Conservation (phyloP, 2,329 filamentous ascomycete species). For the Xylaria sp. region DNA sequence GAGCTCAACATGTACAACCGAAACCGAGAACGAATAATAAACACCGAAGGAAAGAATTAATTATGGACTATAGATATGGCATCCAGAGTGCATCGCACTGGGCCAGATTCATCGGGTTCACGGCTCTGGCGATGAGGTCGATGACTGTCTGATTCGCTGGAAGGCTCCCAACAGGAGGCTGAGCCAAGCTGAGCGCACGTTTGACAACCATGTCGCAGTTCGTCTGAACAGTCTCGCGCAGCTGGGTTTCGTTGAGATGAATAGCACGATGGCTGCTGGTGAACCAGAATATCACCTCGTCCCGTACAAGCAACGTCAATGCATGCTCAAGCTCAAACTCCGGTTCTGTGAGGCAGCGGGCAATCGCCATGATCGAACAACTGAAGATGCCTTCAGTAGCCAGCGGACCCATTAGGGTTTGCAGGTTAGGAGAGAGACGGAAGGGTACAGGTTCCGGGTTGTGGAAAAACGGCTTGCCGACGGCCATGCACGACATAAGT, state of each 20-base stretch:
- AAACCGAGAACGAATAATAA: neutral
- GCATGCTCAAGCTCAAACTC: constrained; percentile 93
- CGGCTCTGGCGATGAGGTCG: constrained; percentile 90
- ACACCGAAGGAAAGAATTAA: constrained; percentile 7
- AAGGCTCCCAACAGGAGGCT: constrained; percentile 79
- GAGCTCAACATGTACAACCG: neutral
- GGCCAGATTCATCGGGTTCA: constrained; percentile 89
- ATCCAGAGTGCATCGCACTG: constrained; percentile 96
- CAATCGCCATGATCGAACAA: constrained; percentile 96
- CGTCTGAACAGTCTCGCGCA: constrained; percentile 81
- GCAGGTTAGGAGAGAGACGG: constrained; percentile 94
- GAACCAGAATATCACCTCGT: constrained; percentile 98
- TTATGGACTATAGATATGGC: constrained; percentile 78
- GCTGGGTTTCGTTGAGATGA: constrained; percentile 70
- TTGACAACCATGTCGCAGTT: constrained; percentile 95
- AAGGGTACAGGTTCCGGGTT: constrained; percentile 97
- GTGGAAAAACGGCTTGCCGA: constrained; percentile 86
- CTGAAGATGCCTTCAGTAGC: constrained; percentile 96
- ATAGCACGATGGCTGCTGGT: constrained; percentile 76
- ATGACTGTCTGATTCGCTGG: constrained; percentile 98
- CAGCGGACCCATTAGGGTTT: constrained; percentile 94
- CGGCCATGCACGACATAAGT: constrained; percentile 88
- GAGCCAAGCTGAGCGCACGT: constrained; percentile 84
- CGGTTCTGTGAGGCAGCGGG: constrained; percentile 90
- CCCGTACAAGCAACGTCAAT: constrained; percentile 91